phyloP scores from a whole-genome alignment of 495 filamentous ascomycete species.

The Annulohypoxylon moriforme region DNA sequence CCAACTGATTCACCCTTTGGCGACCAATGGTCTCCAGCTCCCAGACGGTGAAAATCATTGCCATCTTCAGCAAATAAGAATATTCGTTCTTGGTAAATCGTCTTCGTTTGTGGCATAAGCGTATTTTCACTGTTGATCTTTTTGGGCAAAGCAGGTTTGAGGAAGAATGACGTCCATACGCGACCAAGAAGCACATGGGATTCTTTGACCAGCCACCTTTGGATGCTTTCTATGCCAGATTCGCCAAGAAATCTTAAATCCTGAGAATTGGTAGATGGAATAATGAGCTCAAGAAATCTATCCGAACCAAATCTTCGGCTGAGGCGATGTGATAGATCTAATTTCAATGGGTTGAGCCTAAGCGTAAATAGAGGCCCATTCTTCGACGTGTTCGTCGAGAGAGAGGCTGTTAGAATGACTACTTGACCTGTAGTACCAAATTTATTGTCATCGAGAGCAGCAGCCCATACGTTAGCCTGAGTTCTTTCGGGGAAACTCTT shows the following conservation, averaged over 20 bases:
- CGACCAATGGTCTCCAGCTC: constrained; percentile 29
- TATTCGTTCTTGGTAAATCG: constrained; percentile 53
- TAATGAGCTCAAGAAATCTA: constrained; percentile 58
- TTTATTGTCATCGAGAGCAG: constrained; percentile 45
- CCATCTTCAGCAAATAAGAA: constrained; percentile 61
- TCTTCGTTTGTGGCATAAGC: constrained; percentile 50
- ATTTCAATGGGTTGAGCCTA: constrained; percentile 52
- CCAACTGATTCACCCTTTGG: constrained; percentile 46
- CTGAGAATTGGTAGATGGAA: constrained; percentile 48
- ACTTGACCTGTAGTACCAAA: constrained; percentile 49
- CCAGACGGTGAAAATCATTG: constrained; percentile 43
- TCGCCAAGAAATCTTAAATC: constrained; percentile 40
- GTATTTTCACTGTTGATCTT: constrained; percentile 51
- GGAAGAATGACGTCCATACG: constrained; percentile 59
- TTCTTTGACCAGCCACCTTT: constrained; percentile 53
- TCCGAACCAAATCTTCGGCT: constrained; percentile 61
- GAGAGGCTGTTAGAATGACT: constrained; percentile 51
- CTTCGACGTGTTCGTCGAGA: constrained; percentile 49
- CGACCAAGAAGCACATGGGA: constrained; percentile 57
- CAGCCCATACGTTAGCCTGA: constrained; percentile 50
- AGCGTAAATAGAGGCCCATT: constrained; percentile 53
- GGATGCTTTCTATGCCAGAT: constrained; percentile 49
- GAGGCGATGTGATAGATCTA: constrained; percentile 57
- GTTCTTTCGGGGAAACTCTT: constrained; percentile 57
- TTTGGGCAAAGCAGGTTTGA: constrained; percentile 53